phyloP scores from a whole-genome alignment of 257 asterid species.

The Agastache rugosa region DNA sequence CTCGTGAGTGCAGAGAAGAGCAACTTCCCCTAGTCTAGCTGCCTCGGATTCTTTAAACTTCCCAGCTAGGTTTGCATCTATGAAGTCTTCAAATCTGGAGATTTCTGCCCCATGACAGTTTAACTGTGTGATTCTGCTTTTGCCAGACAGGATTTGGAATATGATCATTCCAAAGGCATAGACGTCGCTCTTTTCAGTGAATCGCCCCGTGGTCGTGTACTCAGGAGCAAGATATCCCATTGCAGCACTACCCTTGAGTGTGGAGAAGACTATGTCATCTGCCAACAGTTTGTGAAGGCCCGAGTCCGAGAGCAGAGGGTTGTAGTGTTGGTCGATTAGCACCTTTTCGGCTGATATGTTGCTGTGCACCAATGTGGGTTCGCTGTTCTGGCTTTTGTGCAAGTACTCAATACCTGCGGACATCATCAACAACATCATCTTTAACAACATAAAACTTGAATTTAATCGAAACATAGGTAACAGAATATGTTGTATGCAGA shows the following conservation, averaged over 20 bases:
- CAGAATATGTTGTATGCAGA: conserved; percentile 9
- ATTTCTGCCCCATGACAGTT: conserved; percentile 79
- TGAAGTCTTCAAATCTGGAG: conserved; percentile 68
- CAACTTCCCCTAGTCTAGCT: conserved; percentile 77
- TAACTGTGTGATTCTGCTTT: conserved; percentile 64
- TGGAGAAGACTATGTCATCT: conserved; percentile 83
- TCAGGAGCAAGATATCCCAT: conserved; percentile 98
- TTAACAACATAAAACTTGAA: neutral
- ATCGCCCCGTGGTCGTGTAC: conserved; percentile 84
- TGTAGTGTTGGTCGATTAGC: conserved; percentile 77
- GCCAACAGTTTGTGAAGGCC: conserved; percentile 84
- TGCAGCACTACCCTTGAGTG: conserved; percentile 91
- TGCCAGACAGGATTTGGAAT: conserved; percentile 88
- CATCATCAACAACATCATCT: conserved; percentile 10
- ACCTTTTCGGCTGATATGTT: conserved; percentile 94
- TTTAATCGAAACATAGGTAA: neutral
- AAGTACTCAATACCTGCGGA: conserved; percentile 75
- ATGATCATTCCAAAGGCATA: conserved; percentile 95
- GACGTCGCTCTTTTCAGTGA: conserved; percentile 88
- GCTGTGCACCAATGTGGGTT: conserved; percentile 71
- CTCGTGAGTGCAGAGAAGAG: conserved; percentile 85
- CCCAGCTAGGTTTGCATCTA: conserved; percentile 65
- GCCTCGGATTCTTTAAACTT: conserved; percentile 80
- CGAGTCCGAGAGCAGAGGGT: conserved; percentile 80
- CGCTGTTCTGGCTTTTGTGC: conserved; percentile 61